Percentiles rank a stretch among this genome's conserved stretches.
Conservation (phyloP, 306 rosid species). For the Hippophae tibetana region DNA sequence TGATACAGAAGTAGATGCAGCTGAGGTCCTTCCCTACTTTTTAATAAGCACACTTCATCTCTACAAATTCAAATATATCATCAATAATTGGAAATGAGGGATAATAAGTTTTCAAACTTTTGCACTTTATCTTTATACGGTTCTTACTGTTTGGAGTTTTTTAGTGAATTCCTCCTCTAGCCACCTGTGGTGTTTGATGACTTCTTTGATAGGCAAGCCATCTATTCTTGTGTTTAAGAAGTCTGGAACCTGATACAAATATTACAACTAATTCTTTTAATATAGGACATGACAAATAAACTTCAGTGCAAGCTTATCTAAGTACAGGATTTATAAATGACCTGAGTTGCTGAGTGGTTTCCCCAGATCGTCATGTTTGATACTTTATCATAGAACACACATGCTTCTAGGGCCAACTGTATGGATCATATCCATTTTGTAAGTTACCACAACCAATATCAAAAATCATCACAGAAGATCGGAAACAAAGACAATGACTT, state of each 20-base stretch:
- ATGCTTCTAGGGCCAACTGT: constrained; percentile 95
- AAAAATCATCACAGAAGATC: no score
- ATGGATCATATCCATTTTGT: constrained; percentile 19
- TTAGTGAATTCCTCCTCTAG: constrained; percentile 86
- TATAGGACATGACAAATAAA: constrained; percentile 12
- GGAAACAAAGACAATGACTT: no score
- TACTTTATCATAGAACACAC: constrained; percentile 93
- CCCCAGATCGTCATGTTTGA: constrained; percentile 96
- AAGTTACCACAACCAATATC: no score
- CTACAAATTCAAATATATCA: constrained; percentile 32
- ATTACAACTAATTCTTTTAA: constrained; percentile 8
- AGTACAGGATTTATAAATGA: constrained; percentile 21
- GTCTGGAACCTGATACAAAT: constrained; percentile 73
- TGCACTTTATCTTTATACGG: neutral
- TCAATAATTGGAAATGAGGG: constrained; percentile 9
- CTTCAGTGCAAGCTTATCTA: neutral
- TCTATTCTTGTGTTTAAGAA: constrained; percentile 81
- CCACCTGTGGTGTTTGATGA: constrained; percentile 82
- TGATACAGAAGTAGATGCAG: constrained; percentile 92
- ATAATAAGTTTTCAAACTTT: neutral
- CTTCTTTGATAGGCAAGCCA: constrained; percentile 77
- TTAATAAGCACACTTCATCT: constrained; percentile 84
- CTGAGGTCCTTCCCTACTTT: constrained; percentile 99
- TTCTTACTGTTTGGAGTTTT: constrained; percentile 73
- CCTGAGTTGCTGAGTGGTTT: constrained; percentile 99